Conservation (phyloP, 257 asterid genomes). For the Cordia subcordata region DNA sequence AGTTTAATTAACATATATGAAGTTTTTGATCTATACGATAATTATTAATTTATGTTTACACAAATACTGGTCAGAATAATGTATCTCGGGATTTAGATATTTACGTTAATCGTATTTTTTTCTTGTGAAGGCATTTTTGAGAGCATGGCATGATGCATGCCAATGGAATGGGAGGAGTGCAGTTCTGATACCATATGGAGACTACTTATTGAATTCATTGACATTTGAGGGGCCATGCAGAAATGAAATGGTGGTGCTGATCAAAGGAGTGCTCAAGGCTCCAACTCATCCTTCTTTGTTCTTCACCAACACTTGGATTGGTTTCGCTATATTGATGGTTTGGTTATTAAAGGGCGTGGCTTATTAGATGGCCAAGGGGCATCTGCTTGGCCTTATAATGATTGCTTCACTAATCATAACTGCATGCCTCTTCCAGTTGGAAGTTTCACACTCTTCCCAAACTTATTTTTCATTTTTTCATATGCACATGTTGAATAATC, state of each 20-base stretch:
- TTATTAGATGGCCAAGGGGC: slow-evolving; percentile 56
- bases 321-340: slow-evolving; percentile 29
- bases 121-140: slow-evolving; percentile 47
- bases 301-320: slow-evolving; percentile 48
- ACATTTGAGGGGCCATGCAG: slow-evolving; percentile 55
- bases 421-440: slow-evolving; percentile 68
- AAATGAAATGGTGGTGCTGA: slow-evolving; percentile 19
- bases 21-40: too few relatives aligned
- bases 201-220: slow-evolving; percentile 30
- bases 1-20: too few relatives aligned
- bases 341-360: slow-evolving; percentile 54
- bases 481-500: too few relatives aligned
- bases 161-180: slow-evolving; percentile 33
- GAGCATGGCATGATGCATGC: slow-evolving; percentile 67
- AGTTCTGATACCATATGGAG: slow-evolving; percentile 45
- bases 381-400: slow-evolving; percentile 50
- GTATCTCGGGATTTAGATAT: too few relatives aligned
- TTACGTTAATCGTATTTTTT: too few relatives aligned
- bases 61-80: too few relatives aligned
- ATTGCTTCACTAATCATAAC: slow-evolving; percentile 31
- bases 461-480: not conserved
- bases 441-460: slow-evolving; percentile 10
- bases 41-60: too few relatives aligned
- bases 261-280: slow-evolving; percentile 44
- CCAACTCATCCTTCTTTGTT: slow-evolving; percentile 20